phyloP scores from a whole-genome alignment of 192 early-diverging fungal genomes.

The Rhizoclosmatium globosum region DNA sequence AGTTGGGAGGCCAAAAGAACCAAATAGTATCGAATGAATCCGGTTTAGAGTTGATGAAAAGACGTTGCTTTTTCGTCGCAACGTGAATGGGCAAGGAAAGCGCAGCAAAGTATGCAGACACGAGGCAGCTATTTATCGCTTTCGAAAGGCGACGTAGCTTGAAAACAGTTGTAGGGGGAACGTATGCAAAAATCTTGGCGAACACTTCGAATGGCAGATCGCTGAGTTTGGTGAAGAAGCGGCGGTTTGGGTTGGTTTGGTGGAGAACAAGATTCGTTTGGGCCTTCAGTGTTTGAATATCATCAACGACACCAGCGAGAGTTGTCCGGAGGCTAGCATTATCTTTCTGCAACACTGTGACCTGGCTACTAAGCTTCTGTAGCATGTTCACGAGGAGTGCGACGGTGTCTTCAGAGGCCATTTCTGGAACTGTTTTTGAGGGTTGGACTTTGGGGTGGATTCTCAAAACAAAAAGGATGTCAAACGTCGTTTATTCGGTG shows the following conservation, averaged over 20 bases:
- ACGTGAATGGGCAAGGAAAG: neutral
- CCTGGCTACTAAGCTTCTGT: neutral
- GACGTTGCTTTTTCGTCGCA: neutral
- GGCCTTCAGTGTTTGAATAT: neutral
- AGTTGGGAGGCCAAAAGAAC: neutral
- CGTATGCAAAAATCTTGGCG: neutral
- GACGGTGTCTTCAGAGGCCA: neutral
- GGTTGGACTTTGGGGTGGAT: too few relatives aligned
- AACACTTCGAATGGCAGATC: constrained; percentile 16
- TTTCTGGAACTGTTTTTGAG: neutral
- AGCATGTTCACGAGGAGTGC: neutral
- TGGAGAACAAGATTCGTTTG: neutral
- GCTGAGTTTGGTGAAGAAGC: neutral
- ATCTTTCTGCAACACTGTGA: neutral
- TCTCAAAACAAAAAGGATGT: too few relatives aligned
- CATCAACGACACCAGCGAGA: too few relatives aligned
- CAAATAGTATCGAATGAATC: neutral
- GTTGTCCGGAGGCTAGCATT: neutral
- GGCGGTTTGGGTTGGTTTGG: constrained; percentile 2
- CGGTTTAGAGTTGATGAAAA: neutral
- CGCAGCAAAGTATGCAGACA: neutral
- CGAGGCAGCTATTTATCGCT: neutral
- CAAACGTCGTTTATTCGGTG: neutral
- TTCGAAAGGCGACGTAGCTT: neutral
- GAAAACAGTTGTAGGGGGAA: neutral